Conservation (phyloP, 2,329 filamentous ascomycete species). For the Aspergillus transmontanensis region DNA sequence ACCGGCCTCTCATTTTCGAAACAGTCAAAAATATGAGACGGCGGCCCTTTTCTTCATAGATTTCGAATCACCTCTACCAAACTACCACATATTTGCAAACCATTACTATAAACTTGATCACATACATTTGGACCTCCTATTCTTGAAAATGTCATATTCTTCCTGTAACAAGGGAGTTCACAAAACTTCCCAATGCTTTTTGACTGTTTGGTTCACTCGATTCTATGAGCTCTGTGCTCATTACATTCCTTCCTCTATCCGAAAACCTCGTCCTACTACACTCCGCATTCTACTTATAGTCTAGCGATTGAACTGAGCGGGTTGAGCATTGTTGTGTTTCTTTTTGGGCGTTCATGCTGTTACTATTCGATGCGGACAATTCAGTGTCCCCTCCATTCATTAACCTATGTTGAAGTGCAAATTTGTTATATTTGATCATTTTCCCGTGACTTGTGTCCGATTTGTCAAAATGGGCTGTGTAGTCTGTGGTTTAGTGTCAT, state of each 20-base stretch:
- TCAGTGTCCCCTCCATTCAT: slow-evolving; percentile 25
- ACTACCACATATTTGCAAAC: slow-evolving; percentile 5
- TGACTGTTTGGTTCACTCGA: slow-evolving; percentile 1
- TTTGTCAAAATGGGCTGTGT: slow-evolving; percentile 10
- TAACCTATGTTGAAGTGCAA: slow-evolving; percentile 17
- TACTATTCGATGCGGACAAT: slow-evolving; percentile 10
- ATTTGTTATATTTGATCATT: slow-evolving; percentile 16
- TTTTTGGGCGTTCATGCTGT: slow-evolving; percentile 25
- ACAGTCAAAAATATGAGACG: background rate
- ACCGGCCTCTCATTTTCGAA: background rate
- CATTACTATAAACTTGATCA: slow-evolving; percentile 5
- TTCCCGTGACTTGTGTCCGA: slow-evolving; percentile 13
- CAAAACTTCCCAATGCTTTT: background rate
- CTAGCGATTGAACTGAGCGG: slow-evolving; percentile 35
- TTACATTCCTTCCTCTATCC: slow-evolving; percentile 15
- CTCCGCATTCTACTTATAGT: slow-evolving; percentile 26
- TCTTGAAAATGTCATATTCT: slow-evolving; percentile 9
- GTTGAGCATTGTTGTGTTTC: slow-evolving; percentile 25
- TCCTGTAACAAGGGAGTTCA: background rate
- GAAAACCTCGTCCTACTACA: slow-evolving; percentile 15
- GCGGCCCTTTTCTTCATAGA: slow-evolving; percentile 8
- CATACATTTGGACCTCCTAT: slow-evolving; percentile 14
- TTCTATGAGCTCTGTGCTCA: slow-evolving; percentile 14
- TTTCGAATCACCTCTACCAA: slow-evolving; percentile 6
- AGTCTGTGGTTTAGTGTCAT: slow-evolving; percentile 14